Evolutionary conservation across 2,329 filamentous ascomycete species (phyloP), one percentile per base, ranked within the genome.

Genomic region (Cladophialophora chaetospira): DNA sequence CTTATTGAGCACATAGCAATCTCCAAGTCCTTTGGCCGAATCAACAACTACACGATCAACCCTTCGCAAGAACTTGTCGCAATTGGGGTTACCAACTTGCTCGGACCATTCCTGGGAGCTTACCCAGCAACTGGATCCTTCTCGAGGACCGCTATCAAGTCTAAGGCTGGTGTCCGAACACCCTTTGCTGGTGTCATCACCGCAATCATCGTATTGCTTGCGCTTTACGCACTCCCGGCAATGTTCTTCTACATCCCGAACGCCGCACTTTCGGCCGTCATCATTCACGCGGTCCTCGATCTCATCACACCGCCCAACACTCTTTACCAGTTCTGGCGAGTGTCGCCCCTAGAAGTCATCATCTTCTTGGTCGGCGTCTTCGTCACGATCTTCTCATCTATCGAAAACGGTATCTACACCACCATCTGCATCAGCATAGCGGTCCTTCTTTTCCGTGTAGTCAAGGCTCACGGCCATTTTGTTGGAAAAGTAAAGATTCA

Each of bases 1-100:
- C 80, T 97, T 31, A 95, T 97, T 60, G 94, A 97, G 73, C 93
- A 97, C 71, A 96, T 97, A 66, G 91, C 93, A 45, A 97, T 97
- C 62, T 91, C 92, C 15, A 99, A 97, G 72, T 97, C 93, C 0
- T 97, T 99, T 65, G 94, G 94, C 8, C 84, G 93, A 57, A 84
- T 97, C 66, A 97, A 97, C 78, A 96, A 96, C 76, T 99, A 99
- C 74, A 87, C 85, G 13, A 97, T 99, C 70, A 87, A 97, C 66
- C 92, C 94, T 0, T 97, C 93, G 0, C 93, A 99, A 71, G 93
- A 99, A 71, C 83, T 99, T 75, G 89, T 99, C 44, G 93, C 91
- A 19, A 96, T 97, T 63, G 93, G 93, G 61, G 84, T 97, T 23
- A 88, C 87, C 31, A 97, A 97, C 70, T 79, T 97, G 33, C 79